Evolutionary conservation across 441 rosid genomes (phyloP), one percentile per base, ranked within the genome.

Genomic region (Arabidopsis lyrata): DNA sequence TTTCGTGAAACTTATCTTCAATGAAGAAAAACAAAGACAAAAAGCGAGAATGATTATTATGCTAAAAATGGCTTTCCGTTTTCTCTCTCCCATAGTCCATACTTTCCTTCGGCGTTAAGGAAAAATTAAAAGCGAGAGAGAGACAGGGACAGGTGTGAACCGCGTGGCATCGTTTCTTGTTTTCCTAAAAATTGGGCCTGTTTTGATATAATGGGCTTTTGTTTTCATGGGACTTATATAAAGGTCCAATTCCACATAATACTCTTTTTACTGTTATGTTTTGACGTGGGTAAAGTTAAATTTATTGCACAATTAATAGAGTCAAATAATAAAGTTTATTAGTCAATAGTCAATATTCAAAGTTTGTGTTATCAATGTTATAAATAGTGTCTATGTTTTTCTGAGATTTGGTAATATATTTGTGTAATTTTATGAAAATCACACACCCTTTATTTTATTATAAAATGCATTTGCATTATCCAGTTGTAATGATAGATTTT

Each of bases 51-150:
- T 5, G 44, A 27, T 16, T 16, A 35, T 24, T 22, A 64, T 16
- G 67, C n/a, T 29, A 13, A 12, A 14, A 36, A 39, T 42, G 42
- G n/a, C 36, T 52, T 52, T 38, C 36, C 5, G 44, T 22, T 52
- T 52, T 16, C 34, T 3, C 45, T 16, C 35, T 4, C 66, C 66
- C 68, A 68, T 68, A 4, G 27, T 13, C n/a, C 47, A 1, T 15
- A 3, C 4, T 15, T 77, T 77, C 12, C 80, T 70, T 74, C 39
- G 68, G 50, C 68, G 47, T 50, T 66, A 59, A 74, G 78, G 59
- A 66, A 29, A 68, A 53, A 0, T 1, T 10, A 5, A 45, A 20
- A 29, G 39, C 16, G 54, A 60, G 38, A 35, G 38, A 35, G 3
- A 15, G 20, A 15, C 1, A n/a, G 50, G 15, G 50, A 45, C 20